Percentiles rank a stretch among this genome's conserved stretches.
Evolutionary conservation across 139 green algal genomes (phyloP).

Genomic region (Deuterostichococcus epilithicus): DNA sequence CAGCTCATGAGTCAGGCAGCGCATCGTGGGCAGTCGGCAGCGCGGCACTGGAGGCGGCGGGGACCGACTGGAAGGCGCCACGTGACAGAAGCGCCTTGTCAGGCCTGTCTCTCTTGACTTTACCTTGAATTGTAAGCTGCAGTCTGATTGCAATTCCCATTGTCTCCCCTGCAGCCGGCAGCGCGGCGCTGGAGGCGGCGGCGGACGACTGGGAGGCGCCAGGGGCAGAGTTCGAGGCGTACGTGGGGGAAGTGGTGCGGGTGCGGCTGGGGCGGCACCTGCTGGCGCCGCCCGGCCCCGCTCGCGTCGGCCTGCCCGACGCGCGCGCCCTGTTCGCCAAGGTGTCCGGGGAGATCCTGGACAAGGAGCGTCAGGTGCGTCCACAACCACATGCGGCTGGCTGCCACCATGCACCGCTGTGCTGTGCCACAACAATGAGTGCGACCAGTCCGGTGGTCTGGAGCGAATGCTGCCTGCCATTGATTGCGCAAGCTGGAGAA

Average conservation of each 20-base stretch:
- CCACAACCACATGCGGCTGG: too few relatives aligned
- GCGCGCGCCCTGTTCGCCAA: slow-evolving; percentile 33
- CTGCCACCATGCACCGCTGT: not conserved
- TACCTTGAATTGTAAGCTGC: not conserved
- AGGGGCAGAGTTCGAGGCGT: slow-evolving; percentile 54
- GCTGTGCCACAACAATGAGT: not conserved
- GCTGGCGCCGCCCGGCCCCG: slow-evolving; percentile 57
- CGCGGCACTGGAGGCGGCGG: not conserved
- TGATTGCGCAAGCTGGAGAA: not conserved
- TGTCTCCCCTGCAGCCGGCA: not conserved
- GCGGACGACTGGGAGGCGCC: slow-evolving; percentile 61
- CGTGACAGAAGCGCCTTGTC: not conserved
- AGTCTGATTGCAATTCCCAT: not conserved
- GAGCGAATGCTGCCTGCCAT: not conserved
- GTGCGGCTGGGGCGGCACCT: slow-evolving; percentile 65
- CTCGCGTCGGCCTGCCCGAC: slow-evolving; percentile 41
- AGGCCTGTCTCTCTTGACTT: not conserved
- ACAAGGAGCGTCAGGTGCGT: slow-evolving; percentile 13
- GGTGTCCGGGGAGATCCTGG: not conserved
- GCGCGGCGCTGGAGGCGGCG: not conserved
- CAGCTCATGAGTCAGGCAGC: not conserved
- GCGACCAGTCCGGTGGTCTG: not conserved
- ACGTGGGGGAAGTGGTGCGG: slow-evolving; percentile 60
- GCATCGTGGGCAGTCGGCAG: not conserved
- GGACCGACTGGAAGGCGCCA: not conserved